Conservation (phyloP, 495 filamentous ascomycete genomes). For the Penicillium fimorum region DNA sequence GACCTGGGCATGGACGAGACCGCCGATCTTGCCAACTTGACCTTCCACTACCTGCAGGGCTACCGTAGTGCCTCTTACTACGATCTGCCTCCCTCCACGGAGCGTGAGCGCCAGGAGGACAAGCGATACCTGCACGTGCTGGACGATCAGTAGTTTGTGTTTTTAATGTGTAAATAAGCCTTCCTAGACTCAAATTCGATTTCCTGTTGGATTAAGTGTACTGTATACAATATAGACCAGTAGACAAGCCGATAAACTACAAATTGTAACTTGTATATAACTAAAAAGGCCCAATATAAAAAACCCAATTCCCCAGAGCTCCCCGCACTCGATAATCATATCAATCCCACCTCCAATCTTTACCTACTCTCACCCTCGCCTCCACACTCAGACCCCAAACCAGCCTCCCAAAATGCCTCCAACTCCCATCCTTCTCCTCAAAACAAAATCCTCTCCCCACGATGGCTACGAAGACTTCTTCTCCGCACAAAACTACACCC, state of each 20-base stretch:
- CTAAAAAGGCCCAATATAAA: background rate
- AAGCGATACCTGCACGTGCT: conserved; percentile 94
- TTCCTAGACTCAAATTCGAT: conserved; percentile 38
- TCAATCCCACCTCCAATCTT: conserved; percentile 1
- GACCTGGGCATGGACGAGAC: conserved; percentile 82
- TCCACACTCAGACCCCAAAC: background rate
- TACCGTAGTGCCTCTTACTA: conserved; percentile 82
- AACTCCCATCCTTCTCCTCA: conserved; percentile 68
- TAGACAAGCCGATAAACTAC: background rate
- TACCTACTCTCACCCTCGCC: background rate
- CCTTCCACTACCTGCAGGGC: conserved; percentile 88
- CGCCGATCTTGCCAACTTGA: conserved; percentile 74
- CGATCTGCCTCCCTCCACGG: conserved; percentile 89
- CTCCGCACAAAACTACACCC: conserved; percentile 42
- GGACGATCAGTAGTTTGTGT: conserved; percentile 70
- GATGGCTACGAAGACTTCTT: conserved; percentile 83
- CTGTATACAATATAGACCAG: conserved; percentile 2
- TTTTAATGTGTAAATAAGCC: conserved; percentile 48
- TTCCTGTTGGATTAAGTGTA: conserved; percentile 26
- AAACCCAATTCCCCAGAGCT: conserved; percentile 15
- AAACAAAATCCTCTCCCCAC: conserved; percentile 74
- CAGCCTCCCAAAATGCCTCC: conserved; percentile 13
- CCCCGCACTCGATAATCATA: conserved; percentile 17
- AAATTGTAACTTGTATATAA: background rate
- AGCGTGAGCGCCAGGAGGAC: conserved; percentile 91